Conservation (phyloP, 257 asterid genomes). For the Gentiana straminea region DNA sequence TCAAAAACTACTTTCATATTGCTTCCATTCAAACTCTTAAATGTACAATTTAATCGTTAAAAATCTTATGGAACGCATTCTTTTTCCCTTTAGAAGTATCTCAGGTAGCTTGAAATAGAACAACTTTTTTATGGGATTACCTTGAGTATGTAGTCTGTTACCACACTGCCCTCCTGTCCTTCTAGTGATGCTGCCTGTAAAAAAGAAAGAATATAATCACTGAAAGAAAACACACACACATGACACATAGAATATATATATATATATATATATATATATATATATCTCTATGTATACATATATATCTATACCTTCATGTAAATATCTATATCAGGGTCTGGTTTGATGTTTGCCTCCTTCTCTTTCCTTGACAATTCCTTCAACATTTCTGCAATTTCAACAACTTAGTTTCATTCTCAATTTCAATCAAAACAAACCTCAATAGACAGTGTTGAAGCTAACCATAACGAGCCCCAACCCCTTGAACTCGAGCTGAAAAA, state of each 20-base stretch:
- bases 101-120: too few relatives aligned
- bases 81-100: too few relatives aligned
- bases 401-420: not conserved
- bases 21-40: too few relatives aligned
- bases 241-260: constrained; percentile 1
- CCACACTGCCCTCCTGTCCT: constrained; percentile 74
- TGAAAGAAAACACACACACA: not conserved
- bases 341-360: constrained; percentile 49
- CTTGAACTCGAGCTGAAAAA: constrained; percentile 66
- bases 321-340: constrained; percentile 55
- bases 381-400: constrained; percentile 36
- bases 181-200: constrained; percentile 55
- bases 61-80: too few relatives aligned
- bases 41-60: too few relatives aligned
- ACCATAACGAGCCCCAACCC: constrained; percentile 57
- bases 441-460: constrained; percentile 1
- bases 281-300: too few relatives aligned
- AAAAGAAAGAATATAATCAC: not conserved
- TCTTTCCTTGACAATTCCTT: constrained; percentile 57
- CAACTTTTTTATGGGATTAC: constrained; percentile 14
- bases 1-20: too few relatives aligned
- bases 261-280: not conserved
- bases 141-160: constrained; percentile 81
- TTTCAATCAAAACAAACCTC: not conserved
- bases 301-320: constrained; percentile 40